Evolutionary conservation across 371 early-diverging fungal genomes (phyloP).

Genomic region (Parasitella parasitica): DNA sequence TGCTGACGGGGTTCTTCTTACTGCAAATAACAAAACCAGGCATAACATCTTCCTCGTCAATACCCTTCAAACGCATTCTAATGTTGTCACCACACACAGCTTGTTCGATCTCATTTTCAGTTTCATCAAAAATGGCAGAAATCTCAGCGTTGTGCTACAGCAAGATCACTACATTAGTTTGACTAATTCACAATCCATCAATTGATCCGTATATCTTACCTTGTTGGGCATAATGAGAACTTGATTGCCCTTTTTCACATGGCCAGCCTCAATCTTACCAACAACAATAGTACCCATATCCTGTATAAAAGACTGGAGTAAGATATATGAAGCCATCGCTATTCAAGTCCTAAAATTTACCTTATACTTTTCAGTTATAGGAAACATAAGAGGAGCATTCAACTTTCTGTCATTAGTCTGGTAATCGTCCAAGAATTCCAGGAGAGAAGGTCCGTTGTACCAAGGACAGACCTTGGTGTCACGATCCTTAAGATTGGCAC

Average conservation of each 20-base stretch:
- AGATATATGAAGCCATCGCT: no score
- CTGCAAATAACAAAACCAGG: slow-evolving; percentile 89
- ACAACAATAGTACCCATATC: slow-evolving; percentile 96
- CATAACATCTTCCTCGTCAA: slow-evolving; percentile 92
- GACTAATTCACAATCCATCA: no score
- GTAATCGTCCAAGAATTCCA: slow-evolving; percentile 84
- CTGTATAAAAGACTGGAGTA: no score
- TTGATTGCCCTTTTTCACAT: slow-evolving; percentile 80
- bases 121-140: slow-evolving; percentile 74
- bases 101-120: slow-evolving; percentile 78
- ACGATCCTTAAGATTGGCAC: slow-evolving; percentile 93
- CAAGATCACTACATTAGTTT: background rate
- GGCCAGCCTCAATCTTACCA: slow-evolving; percentile 96
- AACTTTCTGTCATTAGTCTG: slow-evolving; percentile 81
- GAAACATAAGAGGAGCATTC: slow-evolving; percentile 89
- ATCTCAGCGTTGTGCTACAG: slow-evolving; percentile 65
- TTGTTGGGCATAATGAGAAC: slow-evolving; percentile 93
- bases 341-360: slow-evolving; percentile 23
- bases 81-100: slow-evolving; percentile 94
- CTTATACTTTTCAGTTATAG: slow-evolving; percentile 92
- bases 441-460: slow-evolving; percentile 92
- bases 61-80: slow-evolving; percentile 83
- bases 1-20: slow-evolving; percentile 75
- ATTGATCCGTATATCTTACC: slow-evolving; percentile 29
- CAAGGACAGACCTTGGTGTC: slow-evolving; percentile 63